Base-by-base conservation (phyloP, 495 filamentous ascomycete genomes). In the Geoglossum glabrum region DNA sequence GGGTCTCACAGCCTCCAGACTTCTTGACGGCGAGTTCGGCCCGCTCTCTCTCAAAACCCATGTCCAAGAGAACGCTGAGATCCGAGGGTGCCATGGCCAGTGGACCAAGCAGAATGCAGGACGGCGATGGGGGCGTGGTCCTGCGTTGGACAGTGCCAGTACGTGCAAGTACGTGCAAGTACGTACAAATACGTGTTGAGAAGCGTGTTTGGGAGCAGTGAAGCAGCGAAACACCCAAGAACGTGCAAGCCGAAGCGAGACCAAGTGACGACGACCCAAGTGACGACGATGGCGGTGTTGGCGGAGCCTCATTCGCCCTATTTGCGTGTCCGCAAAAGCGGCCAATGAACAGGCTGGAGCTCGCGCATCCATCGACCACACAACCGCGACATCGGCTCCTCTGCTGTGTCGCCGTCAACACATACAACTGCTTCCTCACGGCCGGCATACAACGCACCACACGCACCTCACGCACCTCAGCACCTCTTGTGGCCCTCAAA, bases 41-140 rank as follows among this genome's bases (percentile, higher is more conserved):
- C 62, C 82, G 76, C 61, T 85, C 79, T 64, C 79, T 75, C 59
- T 94, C 87, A 62, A 98, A 98, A 64, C 92, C 92, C 90, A 97
- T 96, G 57, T 93, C 89, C 63, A 93, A 66, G 66, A 98, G 83
- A 63, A 82, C 74, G 13, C 90, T 79, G 19, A 94, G 74, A 65
- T 93, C 86, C 38, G 83, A 77, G 30, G 72, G 69, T 17, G 76
- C 76, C 83, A 85, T 88, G 61, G 54, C 55, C n/a, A 45, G 40
- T 21, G 5, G 40, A 40, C 9, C 33, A 17, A 21, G 26, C 5
- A 17, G 46, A 50, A 25, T 25, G 15, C 46, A 28, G 46, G 15
- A 15, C 46, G 26, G 46, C 46, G 46, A 50, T 50, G 46, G 5
- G 21, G 31, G 31, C 11, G 31, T 34, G 11, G 31, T 5, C 31